A percentile compares a stretch with the other conserved stretches of the same genome.
Evolutionary conservation across 2,329 filamentous ascomycete genomes (phyloP).

Genomic region (Verticillium klebahnii): DNA sequence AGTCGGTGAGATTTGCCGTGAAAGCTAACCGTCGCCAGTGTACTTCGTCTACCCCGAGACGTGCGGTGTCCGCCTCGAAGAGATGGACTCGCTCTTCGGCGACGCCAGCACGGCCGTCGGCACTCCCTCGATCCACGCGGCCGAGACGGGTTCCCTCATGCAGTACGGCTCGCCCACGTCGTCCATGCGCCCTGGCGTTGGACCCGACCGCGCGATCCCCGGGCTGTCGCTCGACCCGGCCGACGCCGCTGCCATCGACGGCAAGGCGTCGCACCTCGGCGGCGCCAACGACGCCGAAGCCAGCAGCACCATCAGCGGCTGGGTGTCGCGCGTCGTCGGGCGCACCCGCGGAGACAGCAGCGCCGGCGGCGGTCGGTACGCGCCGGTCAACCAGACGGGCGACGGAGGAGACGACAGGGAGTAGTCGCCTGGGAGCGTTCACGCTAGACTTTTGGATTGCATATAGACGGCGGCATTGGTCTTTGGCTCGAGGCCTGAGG

Average conservation of each 20-base stretch:
- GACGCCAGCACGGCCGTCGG: slow-evolving; percentile 79
- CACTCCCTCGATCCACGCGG: slow-evolving; percentile 69
- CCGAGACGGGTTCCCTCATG: slow-evolving; percentile 78
- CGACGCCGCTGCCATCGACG: slow-evolving; percentile 45
- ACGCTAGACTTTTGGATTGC: slow-evolving; percentile 19
- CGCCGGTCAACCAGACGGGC: slow-evolving; percentile 36
- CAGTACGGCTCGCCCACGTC: slow-evolving; percentile 73
- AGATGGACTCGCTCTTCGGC: slow-evolving; percentile 93
- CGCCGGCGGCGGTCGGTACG: slow-evolving; percentile 29
- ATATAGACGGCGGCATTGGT: slow-evolving; percentile 29
- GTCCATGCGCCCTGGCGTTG: slow-evolving; percentile 57
- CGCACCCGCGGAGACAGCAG: slow-evolving; percentile 32
- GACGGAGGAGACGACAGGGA: slow-evolving; percentile 5
- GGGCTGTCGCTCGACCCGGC: slow-evolving; percentile 79
- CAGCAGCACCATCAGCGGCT: slow-evolving; percentile 42
- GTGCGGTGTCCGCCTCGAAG: slow-evolving; percentile 88
- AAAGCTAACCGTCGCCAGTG: slow-evolving; percentile 48
- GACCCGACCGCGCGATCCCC: slow-evolving; percentile 66
- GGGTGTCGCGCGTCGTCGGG: slow-evolving; percentile 38
- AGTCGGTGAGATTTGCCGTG: background rate
- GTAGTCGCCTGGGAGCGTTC: background rate
- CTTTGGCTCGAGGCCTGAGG: background rate
- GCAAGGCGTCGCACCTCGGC: slow-evolving; percentile 31
- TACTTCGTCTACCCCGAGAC: slow-evolving; percentile 98
- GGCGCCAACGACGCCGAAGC: slow-evolving; percentile 26